These are phyloP conservation scores for Dactylonectria macrodidyma DNA, from an alignment of 2,329 filamentous ascomycete genomes.

Conservation along the genomic window DNA sequence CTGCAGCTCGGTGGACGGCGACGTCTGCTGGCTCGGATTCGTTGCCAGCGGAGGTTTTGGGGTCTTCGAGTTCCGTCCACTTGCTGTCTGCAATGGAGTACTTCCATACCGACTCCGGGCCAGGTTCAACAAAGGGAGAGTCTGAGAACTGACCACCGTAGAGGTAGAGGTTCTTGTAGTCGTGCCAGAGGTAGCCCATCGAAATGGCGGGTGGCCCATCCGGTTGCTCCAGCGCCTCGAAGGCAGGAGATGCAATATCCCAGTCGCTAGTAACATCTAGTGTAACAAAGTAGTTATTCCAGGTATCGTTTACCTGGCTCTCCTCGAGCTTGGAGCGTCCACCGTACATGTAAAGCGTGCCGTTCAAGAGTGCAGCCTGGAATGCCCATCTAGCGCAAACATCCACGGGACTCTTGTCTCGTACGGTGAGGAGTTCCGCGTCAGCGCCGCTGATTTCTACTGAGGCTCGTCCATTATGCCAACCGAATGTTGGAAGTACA, in stretches of 20 bases:
- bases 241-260: constrained; percentile 74
- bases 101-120: constrained; percentile 76
- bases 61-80: constrained; percentile 76
- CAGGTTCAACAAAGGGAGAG: constrained; percentile 69
- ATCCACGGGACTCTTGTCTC: constrained; percentile 52
- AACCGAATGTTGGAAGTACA: constrained; percentile 63
- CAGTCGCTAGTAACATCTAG: constrained; percentile 83
- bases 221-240: constrained; percentile 75
- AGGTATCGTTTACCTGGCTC: constrained; percentile 74
- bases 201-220: constrained; percentile 80
- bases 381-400: constrained; percentile 77
- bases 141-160: constrained; percentile 84
- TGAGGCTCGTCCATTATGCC: constrained; percentile 55
- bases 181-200: constrained; percentile 83
- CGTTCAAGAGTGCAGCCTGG: constrained; percentile 80
- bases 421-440: constrained; percentile 59
- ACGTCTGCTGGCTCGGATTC: constrained; percentile 70
- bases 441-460: constrained; percentile 61
- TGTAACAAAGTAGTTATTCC: constrained; percentile 83
- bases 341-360: constrained; percentile 83
- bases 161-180: constrained; percentile 77
- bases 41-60: constrained; percentile 74
- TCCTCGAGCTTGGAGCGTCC: constrained; percentile 73
- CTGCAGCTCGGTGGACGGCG: constrained; percentile 77
- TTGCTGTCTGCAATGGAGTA: constrained; percentile 72